Evolutionary conservation across 768 basidiomycete species (phyloP).

Genomic region (Sarcomyxa edulis): DNA sequence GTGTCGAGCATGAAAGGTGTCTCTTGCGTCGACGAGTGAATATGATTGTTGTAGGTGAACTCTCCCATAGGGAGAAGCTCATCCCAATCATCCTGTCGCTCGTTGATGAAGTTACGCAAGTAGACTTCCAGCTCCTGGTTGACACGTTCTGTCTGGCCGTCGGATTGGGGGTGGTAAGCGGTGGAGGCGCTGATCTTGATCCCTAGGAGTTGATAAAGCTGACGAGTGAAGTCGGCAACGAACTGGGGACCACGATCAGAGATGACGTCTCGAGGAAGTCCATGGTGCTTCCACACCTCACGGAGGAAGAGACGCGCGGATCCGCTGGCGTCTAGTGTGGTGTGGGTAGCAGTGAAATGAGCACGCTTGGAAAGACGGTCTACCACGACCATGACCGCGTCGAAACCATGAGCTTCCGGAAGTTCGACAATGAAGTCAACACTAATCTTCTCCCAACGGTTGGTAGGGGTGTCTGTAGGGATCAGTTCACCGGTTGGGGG

Average conservation of each 20-base stretch:
- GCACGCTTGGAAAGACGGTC: conserved; percentile 15
- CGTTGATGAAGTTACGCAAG: conserved; percentile 16
- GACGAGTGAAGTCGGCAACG: conserved; percentile 23
- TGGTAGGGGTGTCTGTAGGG: conserved; percentile 10
- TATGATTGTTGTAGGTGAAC: conserved; percentile 10
- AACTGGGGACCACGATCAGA: conserved; percentile 24
- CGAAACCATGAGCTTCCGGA: conserved; percentile 21
- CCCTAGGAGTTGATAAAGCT: conserved; percentile 21
- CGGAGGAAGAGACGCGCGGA: conserved; percentile 14
- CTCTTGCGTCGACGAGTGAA: conserved; percentile 7
- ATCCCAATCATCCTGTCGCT: conserved; percentile 20
- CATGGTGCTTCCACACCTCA: conserved; percentile 19
- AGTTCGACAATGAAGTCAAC: conserved; percentile 31
- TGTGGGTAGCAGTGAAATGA: conserved; percentile 14
- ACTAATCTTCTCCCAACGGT: conserved; percentile 25
- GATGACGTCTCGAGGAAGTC: conserved; percentile 19
- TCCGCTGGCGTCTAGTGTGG: conserved; percentile 12
- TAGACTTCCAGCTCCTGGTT: conserved; percentile 26
- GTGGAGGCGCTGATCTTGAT: conserved; percentile 29
- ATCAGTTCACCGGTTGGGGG: conserved; percentile 7
- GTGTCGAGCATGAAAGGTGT: conserved; percentile 11
- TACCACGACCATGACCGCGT: conserved; percentile 28
- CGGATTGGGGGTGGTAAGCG: conserved; percentile 37
- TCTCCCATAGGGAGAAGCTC: conserved; percentile 5
- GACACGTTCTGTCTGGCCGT: conserved; percentile 25